These are phyloP conservation scores for Irpex rosettiformis DNA, from an alignment of 1,284 basidiomycete genomes.

Conservation along the genomic window DNA sequence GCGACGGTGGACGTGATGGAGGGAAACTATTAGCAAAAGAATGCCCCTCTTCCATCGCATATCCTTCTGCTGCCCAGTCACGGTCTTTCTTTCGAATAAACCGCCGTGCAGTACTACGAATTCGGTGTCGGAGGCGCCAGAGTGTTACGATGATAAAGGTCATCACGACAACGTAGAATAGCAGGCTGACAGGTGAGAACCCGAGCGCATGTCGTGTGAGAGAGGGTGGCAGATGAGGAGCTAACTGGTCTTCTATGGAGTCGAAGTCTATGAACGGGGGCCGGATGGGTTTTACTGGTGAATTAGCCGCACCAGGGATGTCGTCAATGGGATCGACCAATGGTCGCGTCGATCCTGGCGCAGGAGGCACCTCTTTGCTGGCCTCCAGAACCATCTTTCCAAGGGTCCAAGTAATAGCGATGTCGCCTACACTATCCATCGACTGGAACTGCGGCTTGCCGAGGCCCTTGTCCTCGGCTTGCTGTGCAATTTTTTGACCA, in stretches of 20 bases:
- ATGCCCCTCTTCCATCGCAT: constrained; percentile 61
- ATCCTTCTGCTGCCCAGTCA: constrained; percentile 37
- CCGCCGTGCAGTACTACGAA: constrained; percentile 47
- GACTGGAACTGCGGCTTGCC: constrained; percentile 82
- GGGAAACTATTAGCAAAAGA: constrained; percentile 20
- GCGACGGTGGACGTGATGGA: constrained; percentile 22
- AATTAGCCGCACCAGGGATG: constrained; percentile 44
- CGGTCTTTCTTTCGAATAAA: constrained; percentile 40
- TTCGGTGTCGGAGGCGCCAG: constrained; percentile 54
- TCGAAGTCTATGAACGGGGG: constrained; percentile 58
- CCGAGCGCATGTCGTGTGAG: constrained; percentile 61
- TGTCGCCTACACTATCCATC: constrained; percentile 86
- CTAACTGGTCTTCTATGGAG: constrained; percentile 57
- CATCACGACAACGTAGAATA: constrained; percentile 48
- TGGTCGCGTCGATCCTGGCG: constrained; percentile 44
- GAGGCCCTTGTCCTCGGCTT: constrained; percentile 80
- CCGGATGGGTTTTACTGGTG: constrained; percentile 57
- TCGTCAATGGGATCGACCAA: constrained; percentile 69
- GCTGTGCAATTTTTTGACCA: constrained; percentile 63
- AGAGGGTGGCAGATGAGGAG: constrained; percentile 57
- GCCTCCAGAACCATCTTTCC: constrained; percentile 99
- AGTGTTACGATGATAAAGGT: constrained; percentile 38
- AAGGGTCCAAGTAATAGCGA: constrained; percentile 96
- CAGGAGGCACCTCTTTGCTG: constrained; percentile 72
- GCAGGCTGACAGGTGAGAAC: constrained; percentile 60